Base-by-base conservation (phyloP, 2,329 filamentous ascomycete genomes). In the Claviceps sp. region DNA sequence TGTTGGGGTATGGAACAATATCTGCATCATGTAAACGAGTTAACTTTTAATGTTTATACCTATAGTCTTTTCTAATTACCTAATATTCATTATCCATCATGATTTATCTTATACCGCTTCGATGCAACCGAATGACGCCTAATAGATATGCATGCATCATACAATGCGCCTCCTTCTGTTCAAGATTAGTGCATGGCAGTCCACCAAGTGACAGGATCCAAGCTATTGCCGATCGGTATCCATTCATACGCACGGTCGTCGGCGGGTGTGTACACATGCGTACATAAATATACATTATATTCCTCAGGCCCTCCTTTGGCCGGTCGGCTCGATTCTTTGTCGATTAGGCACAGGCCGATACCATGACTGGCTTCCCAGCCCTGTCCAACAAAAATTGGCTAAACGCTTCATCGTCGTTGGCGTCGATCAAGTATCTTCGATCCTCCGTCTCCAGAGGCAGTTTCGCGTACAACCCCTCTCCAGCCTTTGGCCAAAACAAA, bases 331-430 rank as follows among this genome's bases (percentile, higher is more conserved):
- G 9, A 4, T 34, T n/a, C 2, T 17, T 13, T 22, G 5, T 2
- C 2, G 9, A 17, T 60, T 42, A 65, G 36, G 57, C 59, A 50
- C 60, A 62, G 17, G 63, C 56, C 13, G 64, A 56, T 20, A 66
- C 58, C 44, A 64, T 55, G 20, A 69, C 63, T 47, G 68, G 65
- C 53, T 64, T 66, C n/a, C 69, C 68, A 20, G 61, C 55, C 20
- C 53, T 55, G 39, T 71, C 67, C 8, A 72, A 66, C 53, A 66
- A 59, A 55, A 73, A 73, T 50, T 72, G 69, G 44, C 69, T 72
- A 47, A 73, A 73, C 0, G 69, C 63, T 47, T 71, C 68, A 47
- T 69, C 68, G 39, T 72, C 69, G 22, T 71, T 66, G 4, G 66
- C 62, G 46, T 72, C 70, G 29, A 61, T 52, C 17, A 72, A 57